Percentiles rank a stretch among this genome's conserved stretches.
Evolutionary conservation across 495 filamentous ascomycete species (phyloP).

Genomic region (Usnea hakonensis): DNA sequence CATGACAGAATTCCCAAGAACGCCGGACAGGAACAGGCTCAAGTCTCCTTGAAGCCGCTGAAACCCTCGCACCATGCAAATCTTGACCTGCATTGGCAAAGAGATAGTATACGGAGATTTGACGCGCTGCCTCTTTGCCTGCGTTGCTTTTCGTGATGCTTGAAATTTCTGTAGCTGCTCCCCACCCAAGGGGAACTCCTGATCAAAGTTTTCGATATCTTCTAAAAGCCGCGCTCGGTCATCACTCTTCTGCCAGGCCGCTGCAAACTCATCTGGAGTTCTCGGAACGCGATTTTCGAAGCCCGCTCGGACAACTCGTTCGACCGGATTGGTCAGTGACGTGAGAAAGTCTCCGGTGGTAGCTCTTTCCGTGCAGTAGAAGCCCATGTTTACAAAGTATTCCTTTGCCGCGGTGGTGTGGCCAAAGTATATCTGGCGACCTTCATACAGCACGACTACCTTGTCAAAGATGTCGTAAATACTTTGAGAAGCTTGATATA

Average conservation of each 20-base stretch:
- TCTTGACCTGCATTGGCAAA: conserved; percentile 56
- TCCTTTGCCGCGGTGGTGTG: conserved; percentile 50
- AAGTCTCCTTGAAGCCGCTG: conserved; percentile 60
- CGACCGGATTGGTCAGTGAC: conserved; percentile 63
- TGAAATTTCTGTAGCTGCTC: conserved; percentile 58
- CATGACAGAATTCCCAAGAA: conserved; percentile 69
- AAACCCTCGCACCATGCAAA: conserved; percentile 72
- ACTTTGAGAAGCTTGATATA: conserved; percentile 74
- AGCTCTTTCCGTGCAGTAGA: conserved; percentile 61
- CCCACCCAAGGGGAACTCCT: conserved; percentile 53
- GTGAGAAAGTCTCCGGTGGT: conserved; percentile 78
- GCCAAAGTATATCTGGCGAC: conserved; percentile 78
- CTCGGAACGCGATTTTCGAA: conserved; percentile 59
- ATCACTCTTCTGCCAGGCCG: conserved; percentile 65
- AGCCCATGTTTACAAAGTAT: conserved; percentile 70
- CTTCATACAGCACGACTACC: conserved; percentile 70
- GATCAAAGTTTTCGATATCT: conserved; percentile 66
- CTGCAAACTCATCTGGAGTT: conserved; percentile 70
- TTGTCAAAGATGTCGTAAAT: conserved; percentile 77
- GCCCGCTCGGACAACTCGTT: conserved; percentile 55
- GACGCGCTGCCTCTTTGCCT: conserved; percentile 54
- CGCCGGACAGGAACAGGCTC: conserved; percentile 57
- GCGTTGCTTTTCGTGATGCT: conserved; percentile 56
- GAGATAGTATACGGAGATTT: conserved; percentile 74
- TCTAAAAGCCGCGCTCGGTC: conserved; percentile 55